Evolutionary conservation across 2,329 filamentous ascomycete species (phyloP), one percentile per base, ranked within the genome.

Genomic region (Apiospora marii): DNA sequence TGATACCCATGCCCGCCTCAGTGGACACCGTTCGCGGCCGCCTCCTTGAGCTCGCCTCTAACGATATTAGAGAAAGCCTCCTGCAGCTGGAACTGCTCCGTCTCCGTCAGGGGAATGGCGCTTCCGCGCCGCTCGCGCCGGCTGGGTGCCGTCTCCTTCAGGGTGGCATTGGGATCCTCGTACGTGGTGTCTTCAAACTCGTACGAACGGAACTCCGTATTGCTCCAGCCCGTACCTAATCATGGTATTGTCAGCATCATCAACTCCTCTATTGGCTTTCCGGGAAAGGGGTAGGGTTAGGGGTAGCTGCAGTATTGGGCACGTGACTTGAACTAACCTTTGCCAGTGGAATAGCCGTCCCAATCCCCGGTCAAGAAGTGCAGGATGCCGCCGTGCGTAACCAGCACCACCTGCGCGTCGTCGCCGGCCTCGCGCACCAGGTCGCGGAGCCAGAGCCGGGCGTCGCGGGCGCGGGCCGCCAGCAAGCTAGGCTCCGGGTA

Each of bases 301-400:
- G 30, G 34, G 51, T 34, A 34, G 4, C 13, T 70, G 27, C 22
- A 12, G 30, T 10, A 34, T 46, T 24, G 46, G 4, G 44, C 58
- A 4, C n/a, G 43, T 5, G 37, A 13, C 7, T 22, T 22, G 16
- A 71, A 85, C 72, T 81, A 87, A 87, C 86, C 83, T 73, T 74
- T 74, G 0, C 78, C 77, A 4, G 85, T 77, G 3, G 58, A 64
- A 37, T 64, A 64, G 41, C 48, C 92, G 71, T 90, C 86, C 90
- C 92, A 97, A 78, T 97, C 94, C 76, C 95, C 90, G 0, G 94
- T 96, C 74, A 98, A 84, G 78, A 94, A 97, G 81, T 98, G 95
- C 77, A 97, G 80, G 77, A 95, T 93, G 0, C 93, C 93, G 1
- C 95, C 95, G 78, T 97, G 95, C 3, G 94, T 92, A 10, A 97